Base-by-base conservation (phyloP, 2,329 filamentous ascomycete genomes). In the Ophioceras dolichostomum region DNA sequence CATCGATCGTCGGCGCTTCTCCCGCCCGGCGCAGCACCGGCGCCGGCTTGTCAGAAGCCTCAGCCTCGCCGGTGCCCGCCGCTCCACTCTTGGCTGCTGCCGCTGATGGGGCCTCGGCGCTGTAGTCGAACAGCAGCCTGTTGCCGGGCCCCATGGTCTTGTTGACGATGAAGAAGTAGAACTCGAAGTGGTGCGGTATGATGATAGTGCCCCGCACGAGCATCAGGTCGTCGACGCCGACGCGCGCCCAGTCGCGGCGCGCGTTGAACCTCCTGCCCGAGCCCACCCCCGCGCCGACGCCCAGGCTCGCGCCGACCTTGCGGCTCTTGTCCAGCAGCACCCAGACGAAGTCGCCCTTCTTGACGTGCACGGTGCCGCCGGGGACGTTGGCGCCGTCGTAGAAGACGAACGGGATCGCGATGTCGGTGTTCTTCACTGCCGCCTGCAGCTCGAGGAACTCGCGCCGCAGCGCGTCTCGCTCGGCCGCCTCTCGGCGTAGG, bases 121-220 rank as follows among this genome's bases (percentile, higher is more conserved):
- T 66, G 56, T 88, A 94, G 50, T 85, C 71, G 56, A 98, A 96
- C 9, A 98, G 64, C 5, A 74, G 64, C 16, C 65, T 66, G 36
- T 83, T 80, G 27, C 76, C 76, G n/a, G 83, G 79, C 2, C 83
- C 84, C 2, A 75, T 58, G 19, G 76, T 83, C 51, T 81, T 85
- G 57, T 96, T 95, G 57, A 94, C 81, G 54, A 95, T 78, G 61
- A 98, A 96, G 61, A 89, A 91, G 57, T 96, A 91, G 55, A 98
- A 87, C 46, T 96, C 89, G 54, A 93, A 95, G 59, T 98, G 91
- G 86, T 96, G 91, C 41, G 91, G 89, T 48, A 98, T 77, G 39
- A 98, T 95, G 33, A 96, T 71, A 39, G 87, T 84, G 12, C 86
- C 87, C 51, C 86, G 72, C 7, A 98, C 88, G 41, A 95, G 68